Base-by-base conservation (phyloP, 306 rosid genomes). In the Prunus dulcis region DNA sequence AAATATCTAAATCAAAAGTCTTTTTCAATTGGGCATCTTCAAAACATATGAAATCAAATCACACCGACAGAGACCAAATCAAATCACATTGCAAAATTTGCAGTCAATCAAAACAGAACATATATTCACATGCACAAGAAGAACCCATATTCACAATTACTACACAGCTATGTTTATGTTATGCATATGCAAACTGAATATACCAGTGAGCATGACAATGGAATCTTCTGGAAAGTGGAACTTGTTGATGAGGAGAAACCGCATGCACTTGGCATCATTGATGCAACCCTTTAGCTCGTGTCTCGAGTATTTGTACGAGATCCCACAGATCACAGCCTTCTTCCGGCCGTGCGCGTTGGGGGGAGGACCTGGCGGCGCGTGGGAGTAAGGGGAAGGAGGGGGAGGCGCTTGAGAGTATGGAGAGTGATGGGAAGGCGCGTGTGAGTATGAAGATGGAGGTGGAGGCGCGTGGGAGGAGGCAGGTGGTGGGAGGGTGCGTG, bases 241-340 rank as follows among this genome's bases (percentile, higher is more conserved):
- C 83, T 91, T 95, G 85, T 88, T 95, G 67, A 88, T 80, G 67
- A 95, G 92, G 49, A 95, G 85, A 50, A 85, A 84, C 2, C 86
- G 86, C 99, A 95, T 92, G 80, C 99, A 95, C 75, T 89, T 95
- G 52, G 97, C 97, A 71, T 95, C 97, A 55, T 95, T 92, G 82
- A 95, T 87, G 82, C 97, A 95, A 0, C 99, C 99, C 77, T 92
- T 95, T 43, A 95, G 97, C 83, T 92, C 97, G 75, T 92, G 97
- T 28, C 96, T 79, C 20, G 99, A 90, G 84, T 72, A 87, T 12
- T 78, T 86, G 22, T 95, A 95, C 68, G 93, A 95, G 61, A 95
- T 91, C 68, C 97, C 97, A 27, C 91, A 77, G 85, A 95, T 88
- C 81, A 95, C 97, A 4, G 97, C 99, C 87, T 79, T 92, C 85